Base-by-base conservation (phyloP, 352 stramenopile species). In the Phytophthora citrophthora region DNA sequence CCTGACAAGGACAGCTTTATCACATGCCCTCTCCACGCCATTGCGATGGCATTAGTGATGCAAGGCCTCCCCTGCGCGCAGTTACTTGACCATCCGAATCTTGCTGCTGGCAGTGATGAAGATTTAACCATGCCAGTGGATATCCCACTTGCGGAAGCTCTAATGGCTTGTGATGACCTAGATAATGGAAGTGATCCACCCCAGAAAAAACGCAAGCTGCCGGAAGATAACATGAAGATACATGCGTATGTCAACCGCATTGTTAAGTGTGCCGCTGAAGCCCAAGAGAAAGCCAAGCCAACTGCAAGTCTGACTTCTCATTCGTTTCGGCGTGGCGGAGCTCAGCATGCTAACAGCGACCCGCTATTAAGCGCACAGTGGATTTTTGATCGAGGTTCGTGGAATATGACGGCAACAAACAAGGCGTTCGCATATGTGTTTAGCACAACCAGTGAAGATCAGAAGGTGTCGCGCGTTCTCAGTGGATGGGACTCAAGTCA, bases 381-480 rank as follows among this genome's bases (percentile, higher is more conserved):
- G 38, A 58, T 41, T 31, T 48, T 58, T 27, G 50, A 58, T 58
- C 51, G 36, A 3, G 24, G 36, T 9, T 49, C 24, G 4, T 58
- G 51, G 51, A 48, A 57, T 26, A 57, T 57, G 36, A 39, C 49
- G 20, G 4, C 36, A 3, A 48, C 50, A 9, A 57, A 47, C n/a
- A 58, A 58, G 24, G 51, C 38, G 11, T 58, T 58, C n/a, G 38
- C 36, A 5, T 58, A 58, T 40, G 36, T 48, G 1, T 49, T 58
- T 29, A 48, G 49, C 38, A 39, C 51, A 3, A 48, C 36, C 4
- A 58, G 23, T 26, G 51, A 58, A 36, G 51, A 49, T 16, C 51
- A 58, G 23, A 58, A 58, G 3, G 38, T 29, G 6, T 48, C 6
- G 3, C 38, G 38, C 38, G 38, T 44, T 6, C 38, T 44, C 13